Conservation (phyloP, 2,329 filamentous ascomycete genomes). For the Fusarium sp. region DNA sequence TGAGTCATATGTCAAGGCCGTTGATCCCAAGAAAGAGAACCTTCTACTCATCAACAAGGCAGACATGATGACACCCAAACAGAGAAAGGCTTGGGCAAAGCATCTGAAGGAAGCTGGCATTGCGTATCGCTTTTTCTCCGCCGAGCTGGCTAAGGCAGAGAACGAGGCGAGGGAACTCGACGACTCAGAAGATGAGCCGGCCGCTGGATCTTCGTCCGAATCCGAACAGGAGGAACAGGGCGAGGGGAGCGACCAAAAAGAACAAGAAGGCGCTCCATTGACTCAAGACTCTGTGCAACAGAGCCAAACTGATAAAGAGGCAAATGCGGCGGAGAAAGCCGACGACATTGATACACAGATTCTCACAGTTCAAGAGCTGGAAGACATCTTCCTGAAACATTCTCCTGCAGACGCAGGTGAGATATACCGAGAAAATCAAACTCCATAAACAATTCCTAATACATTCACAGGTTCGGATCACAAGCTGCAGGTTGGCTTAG, state of each 20-base stretch:
- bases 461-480: slow-evolving; percentile 53
- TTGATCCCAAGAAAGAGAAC: slow-evolving; percentile 88
- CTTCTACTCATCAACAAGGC: slow-evolving; percentile 96
- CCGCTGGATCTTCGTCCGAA: slow-evolving; percentile 34
- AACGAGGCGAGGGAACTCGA: slow-evolving; percentile 75
- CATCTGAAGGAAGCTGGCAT: slow-evolving; percentile 85
- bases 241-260: slow-evolving; percentile 36
- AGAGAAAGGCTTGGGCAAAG: slow-evolving; percentile 84
- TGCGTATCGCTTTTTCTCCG: slow-evolving; percentile 96
- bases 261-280: slow-evolving; percentile 36
- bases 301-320: slow-evolving; percentile 24
- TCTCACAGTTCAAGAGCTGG: slow-evolving; percentile 90
- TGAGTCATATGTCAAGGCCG: slow-evolving; percentile 92
- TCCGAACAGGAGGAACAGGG: slow-evolving; percentile 42
- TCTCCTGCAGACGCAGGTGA: slow-evolving; percentile 63
- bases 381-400: slow-evolving; percentile 85
- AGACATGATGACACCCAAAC: slow-evolving; percentile 94
- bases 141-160: slow-evolving; percentile 86
- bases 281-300: slow-evolving; percentile 47
- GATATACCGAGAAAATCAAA: slow-evolving; percentile 24
- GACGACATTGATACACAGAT: slow-evolving; percentile 76
- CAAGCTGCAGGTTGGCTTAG: slow-evolving; percentile 90
- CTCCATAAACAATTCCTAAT: slow-evolving; percentile 13
- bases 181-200: slow-evolving; percentile 54
- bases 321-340: slow-evolving; percentile 14